These are phyloP conservation scores for Phoma sp. DNA, from an alignment of 2,329 filamentous ascomycete species.

Conservation along the genomic window DNA sequence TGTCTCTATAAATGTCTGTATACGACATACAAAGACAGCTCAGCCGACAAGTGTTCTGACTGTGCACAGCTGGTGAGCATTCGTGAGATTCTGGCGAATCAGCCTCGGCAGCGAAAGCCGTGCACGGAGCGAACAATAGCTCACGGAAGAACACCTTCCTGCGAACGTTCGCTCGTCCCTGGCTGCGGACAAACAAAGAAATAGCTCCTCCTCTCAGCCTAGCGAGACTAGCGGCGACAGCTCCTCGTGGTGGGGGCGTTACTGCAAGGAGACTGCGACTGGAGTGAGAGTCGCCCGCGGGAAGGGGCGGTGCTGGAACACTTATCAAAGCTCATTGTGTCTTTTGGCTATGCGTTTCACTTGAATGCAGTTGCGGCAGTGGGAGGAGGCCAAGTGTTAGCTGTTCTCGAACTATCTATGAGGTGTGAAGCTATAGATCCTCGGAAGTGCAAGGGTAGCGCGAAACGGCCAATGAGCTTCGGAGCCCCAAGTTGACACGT, in stretches of 20 bases:
- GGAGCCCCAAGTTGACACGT: conserved; percentile 18
- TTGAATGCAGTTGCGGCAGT: neutral
- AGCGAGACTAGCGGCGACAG: conserved; percentile 15
- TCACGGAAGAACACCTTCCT: neutral
- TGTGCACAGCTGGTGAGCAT: neutral
- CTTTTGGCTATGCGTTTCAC: neutral
- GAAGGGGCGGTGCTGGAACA: conserved; percentile 1
- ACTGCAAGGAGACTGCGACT: conserved; percentile 8
- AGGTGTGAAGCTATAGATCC: conserved; percentile 6
- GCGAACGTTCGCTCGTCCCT: neutral
- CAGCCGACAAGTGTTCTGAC: too few species aligned
- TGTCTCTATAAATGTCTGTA: too few species aligned
- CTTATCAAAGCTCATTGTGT: neutral
- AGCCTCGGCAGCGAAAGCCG: too few species aligned
- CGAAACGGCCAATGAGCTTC: conserved; percentile 12
- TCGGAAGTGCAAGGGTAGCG: conserved; percentile 9
- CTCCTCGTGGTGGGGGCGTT: conserved; percentile 1
- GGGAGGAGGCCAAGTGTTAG: conserved; percentile 12
- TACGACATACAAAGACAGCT: too few species aligned
- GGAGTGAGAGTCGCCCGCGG: neutral
- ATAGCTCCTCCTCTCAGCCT: conserved; percentile 13
- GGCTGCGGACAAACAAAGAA: conserved; percentile 7
- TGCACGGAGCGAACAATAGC: neutral
- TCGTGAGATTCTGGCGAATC: too few species aligned
- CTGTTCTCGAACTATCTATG: conserved; percentile 14